A percentile compares a stretch with the other conserved stretches of the same genome.
These are phyloP conservation scores for Colletotrichum plurivorum DNA, from an alignment of 2,329 filamentous ascomycete genomes.

Conservation along the genomic window DNA sequence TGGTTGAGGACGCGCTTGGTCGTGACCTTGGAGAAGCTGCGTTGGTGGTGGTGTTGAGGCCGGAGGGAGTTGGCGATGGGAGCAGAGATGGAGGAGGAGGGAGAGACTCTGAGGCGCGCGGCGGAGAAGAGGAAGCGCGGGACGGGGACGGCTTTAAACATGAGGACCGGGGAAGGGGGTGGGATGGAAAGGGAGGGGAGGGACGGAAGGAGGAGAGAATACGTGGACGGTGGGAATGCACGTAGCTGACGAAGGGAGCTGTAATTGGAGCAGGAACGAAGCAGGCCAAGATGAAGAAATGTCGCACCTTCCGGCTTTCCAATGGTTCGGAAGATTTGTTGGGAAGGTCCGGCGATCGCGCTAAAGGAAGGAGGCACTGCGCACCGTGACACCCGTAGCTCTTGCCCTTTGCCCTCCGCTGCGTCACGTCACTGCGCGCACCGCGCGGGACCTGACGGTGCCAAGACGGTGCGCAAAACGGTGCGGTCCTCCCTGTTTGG, in stretches of 20 bases:
- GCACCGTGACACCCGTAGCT: no score
- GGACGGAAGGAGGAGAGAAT: background rate
- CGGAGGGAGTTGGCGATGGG: constrained; percentile 3
- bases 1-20: constrained; percentile 2
- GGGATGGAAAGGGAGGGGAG: constrained; percentile 2
- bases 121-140: constrained; percentile 26
- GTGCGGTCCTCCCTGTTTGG: constrained; percentile 9
- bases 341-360: constrained; percentile 37
- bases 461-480: constrained; percentile 18
- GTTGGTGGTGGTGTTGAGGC: constrained; percentile 2
- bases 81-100: constrained; percentile 4
- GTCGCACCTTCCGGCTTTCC: constrained; percentile 16
- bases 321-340: constrained; percentile 34
- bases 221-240: constrained; percentile 25
- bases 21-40: constrained; percentile 22
- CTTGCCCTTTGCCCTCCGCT: no score
- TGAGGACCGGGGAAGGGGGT: constrained; percentile 1
- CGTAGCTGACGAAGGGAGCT: background rate
- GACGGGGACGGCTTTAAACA: constrained; percentile 34
- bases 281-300: constrained; percentile 35
- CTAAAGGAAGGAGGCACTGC: constrained; percentile 7
- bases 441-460: background rate
- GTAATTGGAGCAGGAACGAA: constrained; percentile 21
- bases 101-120: constrained; percentile 15
- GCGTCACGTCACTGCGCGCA: constrained; percentile 20